Base-by-base conservation (phyloP, 768 basidiomycete species). In the Podaxis pistillaris region DNA sequence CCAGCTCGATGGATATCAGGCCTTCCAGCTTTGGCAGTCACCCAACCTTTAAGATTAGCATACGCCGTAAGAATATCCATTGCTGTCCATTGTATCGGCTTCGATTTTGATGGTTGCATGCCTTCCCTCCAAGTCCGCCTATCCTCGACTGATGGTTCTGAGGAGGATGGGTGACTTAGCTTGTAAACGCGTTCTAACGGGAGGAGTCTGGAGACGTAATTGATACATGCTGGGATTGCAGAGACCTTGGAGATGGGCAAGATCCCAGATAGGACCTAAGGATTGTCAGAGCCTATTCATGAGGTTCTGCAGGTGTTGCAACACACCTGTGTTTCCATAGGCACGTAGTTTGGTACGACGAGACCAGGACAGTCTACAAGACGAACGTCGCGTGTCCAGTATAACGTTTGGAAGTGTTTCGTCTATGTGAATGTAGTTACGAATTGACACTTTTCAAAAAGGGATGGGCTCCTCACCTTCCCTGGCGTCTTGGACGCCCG, bases 331-430 rank as follows among this genome's bases (percentile, higher is more conserved):
- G 88, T 83, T 72, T 94, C 92, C 86, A 93, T 86, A 8, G 88
- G 91, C 4, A 89, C 83, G 68, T 82, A 81, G 64, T 87, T 90
- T 8, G 96, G 96, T 80, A 96, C 88, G 2, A 98, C 93, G 15
- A 98, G 83, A 9, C 96, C 96, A 0, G 96, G 96, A 69, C 96
- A 98, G 74, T 98, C 96, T 40, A 94, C 93, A 8, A 98, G 82
- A 51, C 94, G 90, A 64, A 98, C 83, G 64, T 93, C 87, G 1
- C 82, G 75, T 26, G 92, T 94, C 89, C 89, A 93, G 73, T 90
- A 96, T 47, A 96, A 82, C 0, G 96, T 98, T 72, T 98, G 94
- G 70, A 94, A 94, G 71, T 97, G 94, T 75, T 96, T 97, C 3
- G 94, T 97, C 93, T 91, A 65, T 13, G 22, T 19, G 51, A 24